Percentiles rank a stretch among this genome's conserved stretches.
phyloP scores from a whole-genome alignment of 2,329 filamentous ascomycete species.

The Lachnellula cervina region DNA sequence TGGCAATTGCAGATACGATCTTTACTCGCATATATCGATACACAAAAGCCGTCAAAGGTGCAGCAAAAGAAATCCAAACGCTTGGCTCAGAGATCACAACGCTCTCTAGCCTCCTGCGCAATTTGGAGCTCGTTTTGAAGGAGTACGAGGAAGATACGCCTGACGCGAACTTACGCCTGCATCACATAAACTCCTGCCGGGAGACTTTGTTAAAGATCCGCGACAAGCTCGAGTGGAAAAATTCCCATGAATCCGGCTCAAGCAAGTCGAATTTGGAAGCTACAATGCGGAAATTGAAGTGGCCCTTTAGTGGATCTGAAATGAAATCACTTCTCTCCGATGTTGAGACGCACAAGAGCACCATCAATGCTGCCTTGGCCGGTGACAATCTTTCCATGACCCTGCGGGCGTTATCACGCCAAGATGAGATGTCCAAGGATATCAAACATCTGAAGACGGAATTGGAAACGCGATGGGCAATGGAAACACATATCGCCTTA shows the following conservation, averaged over 20 bases:
- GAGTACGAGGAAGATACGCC: slow-evolving; percentile 2
- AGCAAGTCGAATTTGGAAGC: neutral
- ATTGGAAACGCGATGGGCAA: neutral
- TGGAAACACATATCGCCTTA: neutral
- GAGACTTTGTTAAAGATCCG: neutral
- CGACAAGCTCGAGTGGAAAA: neutral
- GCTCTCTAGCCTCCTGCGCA: slow-evolving; percentile 7
- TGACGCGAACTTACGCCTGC: neutral
- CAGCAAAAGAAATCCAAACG: slow-evolving; percentile 3
- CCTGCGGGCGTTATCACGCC: neutral
- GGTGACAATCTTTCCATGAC: neutral
- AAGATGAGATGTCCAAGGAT: neutral
- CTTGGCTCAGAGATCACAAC: neutral
- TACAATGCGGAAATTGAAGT: neutral
- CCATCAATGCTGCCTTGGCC: neutral
- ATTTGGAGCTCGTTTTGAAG: neutral
- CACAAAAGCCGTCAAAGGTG: slow-evolving; percentile 5
- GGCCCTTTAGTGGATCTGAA: slow-evolving; percentile 5
- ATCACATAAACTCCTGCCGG: neutral
- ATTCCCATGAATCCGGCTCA: neutral
- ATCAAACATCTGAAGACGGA: neutral
- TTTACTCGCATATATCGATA: slow-evolving; percentile 2
- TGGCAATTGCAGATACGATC: slow-evolving; percentile 6
- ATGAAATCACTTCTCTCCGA: slow-evolving; percentile 3
- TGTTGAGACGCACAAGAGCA: slow-evolving; percentile 4